Evolutionary conservation across 257 asterid genomes (phyloP).

Genomic region (Solanum sejunctum): DNA sequence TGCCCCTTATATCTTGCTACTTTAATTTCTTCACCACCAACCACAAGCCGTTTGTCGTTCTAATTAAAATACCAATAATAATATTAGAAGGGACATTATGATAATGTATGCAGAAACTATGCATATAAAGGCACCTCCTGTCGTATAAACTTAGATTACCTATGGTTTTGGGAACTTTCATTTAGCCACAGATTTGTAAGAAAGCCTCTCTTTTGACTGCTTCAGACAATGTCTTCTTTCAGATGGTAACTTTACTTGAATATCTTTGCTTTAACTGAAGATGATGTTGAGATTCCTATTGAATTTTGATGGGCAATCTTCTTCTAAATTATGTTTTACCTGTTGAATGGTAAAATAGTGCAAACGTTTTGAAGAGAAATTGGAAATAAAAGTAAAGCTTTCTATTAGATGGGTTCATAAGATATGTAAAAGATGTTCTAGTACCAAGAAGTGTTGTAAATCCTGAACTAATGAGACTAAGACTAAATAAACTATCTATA

Average conservation of each 20-base stretch:
- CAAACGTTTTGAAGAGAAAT: background rate
- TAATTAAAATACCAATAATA: constrained; percentile 15
- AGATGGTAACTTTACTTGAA: background rate
- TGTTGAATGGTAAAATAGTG: background rate
- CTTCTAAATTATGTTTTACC: background rate
- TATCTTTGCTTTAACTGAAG: background rate
- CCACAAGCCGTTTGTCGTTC: constrained; percentile 17
- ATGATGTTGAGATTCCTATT: background rate
- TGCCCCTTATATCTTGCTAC: constrained; percentile 10
- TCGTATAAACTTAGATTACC: constrained; percentile 1
- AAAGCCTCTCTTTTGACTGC: background rate
- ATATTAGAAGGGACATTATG: background rate
- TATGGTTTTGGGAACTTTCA: constrained; percentile 6
- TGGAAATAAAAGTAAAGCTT: no score
- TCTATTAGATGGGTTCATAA: no score
- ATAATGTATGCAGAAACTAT: background rate
- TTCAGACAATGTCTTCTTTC: background rate
- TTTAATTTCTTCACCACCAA: constrained; percentile 42
- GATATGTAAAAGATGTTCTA: no score
- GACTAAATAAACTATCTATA: no score
- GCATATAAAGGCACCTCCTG: background rate
- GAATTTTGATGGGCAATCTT: background rate
- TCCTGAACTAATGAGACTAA: no score
- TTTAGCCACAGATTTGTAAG: constrained; percentile 1
- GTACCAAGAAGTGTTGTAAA: no score